These are phyloP conservation scores for Eutrema heterophyllum DNA, from an alignment of 345 rosid species.

Conservation along the genomic window DNA sequence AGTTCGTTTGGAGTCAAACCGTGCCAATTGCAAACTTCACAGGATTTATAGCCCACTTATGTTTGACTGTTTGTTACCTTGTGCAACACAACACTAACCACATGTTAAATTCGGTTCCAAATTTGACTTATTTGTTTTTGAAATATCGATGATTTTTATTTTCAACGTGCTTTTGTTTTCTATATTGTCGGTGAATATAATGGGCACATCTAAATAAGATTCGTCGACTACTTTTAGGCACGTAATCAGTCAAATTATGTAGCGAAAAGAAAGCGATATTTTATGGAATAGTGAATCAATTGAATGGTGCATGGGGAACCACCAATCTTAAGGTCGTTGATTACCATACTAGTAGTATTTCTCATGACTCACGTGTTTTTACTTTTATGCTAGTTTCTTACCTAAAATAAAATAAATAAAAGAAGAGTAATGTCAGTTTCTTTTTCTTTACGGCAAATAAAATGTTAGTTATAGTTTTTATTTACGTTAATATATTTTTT, in stretches of 20 bases:
- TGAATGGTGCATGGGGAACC: neutral
- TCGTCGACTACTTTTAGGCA: neutral
- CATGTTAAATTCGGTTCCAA: constrained; percentile 1
- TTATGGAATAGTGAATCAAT: neutral
- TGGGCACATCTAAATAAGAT: neutral
- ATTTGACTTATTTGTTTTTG: neutral
- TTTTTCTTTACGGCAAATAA: neutral
- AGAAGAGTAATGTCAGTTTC: neutral
- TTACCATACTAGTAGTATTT: neutral
- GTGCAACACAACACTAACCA: neutral
- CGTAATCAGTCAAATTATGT: neutral
- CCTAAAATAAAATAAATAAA: neutral
- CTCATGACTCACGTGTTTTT: constrained; percentile 3
- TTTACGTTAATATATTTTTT: too few species aligned
- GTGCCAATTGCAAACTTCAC: neutral
- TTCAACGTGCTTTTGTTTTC: constrained; percentile 16
- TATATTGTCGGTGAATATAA: constrained; percentile 2
- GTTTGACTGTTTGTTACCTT: neutral
- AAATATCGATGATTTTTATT: neutral
- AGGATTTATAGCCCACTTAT: neutral
- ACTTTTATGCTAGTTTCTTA: neutral
- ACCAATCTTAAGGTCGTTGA: neutral
- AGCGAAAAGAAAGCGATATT: neutral
- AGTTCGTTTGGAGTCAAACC: neutral
- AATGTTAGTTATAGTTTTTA: neutral